Evolutionary conservation across 208 protist species (phyloP).

Genomic region (Borovskyia barvae): DNA sequence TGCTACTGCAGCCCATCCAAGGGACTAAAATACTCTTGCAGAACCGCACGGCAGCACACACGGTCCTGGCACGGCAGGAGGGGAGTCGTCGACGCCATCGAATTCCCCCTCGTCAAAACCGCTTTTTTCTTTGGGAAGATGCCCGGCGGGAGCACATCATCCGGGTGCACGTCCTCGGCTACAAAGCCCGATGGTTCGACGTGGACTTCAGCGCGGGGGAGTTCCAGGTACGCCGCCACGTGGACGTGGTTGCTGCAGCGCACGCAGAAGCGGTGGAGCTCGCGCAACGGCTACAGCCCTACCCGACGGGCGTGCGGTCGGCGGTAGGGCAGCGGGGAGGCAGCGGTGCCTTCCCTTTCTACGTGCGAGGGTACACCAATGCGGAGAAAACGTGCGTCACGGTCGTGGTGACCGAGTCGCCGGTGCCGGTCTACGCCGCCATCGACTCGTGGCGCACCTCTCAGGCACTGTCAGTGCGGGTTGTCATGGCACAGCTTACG

Average conservation of each 20-base stretch:
- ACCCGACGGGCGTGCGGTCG: conserved; percentile 15
- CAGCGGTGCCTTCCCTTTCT: conserved; percentile 29
- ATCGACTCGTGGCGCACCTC: conserved; percentile 50
- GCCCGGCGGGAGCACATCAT: conserved; percentile 48
- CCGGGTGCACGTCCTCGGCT: conserved; percentile 57
- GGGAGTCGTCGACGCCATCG: conserved; percentile 53
- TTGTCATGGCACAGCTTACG: conserved; percentile 44
- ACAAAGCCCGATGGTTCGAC: conserved; percentile 73
- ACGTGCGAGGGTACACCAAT: conserved; percentile 62
- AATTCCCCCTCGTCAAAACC: conserved; percentile 66
- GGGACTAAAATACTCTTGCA: conserved; percentile 72
- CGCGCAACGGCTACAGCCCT: conserved; percentile 17
- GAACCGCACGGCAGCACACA: conserved; percentile 47
- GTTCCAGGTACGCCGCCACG: conserved; percentile 52
- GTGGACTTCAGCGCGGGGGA: conserved; percentile 72
- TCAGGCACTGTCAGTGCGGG: conserved; percentile 23
- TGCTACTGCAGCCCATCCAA: conserved; percentile 49
- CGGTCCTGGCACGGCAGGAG: conserved; percentile 66
- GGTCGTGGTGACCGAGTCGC: conserved; percentile 51
- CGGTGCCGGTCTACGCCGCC: conserved; percentile 42
- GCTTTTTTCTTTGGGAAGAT: conserved; percentile 82
- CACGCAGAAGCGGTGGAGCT: conserved; percentile 15
- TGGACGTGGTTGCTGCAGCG: conserved; percentile 11
- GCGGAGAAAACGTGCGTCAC: conserved; percentile 55
- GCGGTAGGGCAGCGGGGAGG: conserved; percentile 2